These are phyloP conservation scores for Diddensiella santjacobensis DNA, from an alignment of 805 yeast genomes.

Conservation along the genomic window DNA sequence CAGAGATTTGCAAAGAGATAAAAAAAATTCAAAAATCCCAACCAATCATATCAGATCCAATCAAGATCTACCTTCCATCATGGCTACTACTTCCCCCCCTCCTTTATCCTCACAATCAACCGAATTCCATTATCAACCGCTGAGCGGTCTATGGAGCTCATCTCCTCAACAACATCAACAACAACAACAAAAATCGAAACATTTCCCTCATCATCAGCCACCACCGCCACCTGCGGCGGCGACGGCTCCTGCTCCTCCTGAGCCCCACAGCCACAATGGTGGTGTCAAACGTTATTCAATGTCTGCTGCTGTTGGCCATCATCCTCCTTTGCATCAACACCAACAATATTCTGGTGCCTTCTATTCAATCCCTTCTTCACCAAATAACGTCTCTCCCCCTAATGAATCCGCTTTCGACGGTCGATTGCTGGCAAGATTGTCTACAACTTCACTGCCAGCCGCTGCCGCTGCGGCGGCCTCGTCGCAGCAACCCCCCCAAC, in stretches of 20 bases:
- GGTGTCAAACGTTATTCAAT: background rate
- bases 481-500: background rate
- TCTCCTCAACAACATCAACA: slow-evolving; percentile 1
- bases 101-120: background rate
- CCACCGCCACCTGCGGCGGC: background rate
- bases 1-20: too few relatives aligned
- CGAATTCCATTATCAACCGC: slow-evolving; percentile 9
- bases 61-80: background rate
- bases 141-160: slow-evolving; percentile 16
- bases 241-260: background rate
- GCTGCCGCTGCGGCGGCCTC: slow-evolving; percentile 1
- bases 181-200: background rate
- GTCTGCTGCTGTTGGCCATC: background rate
- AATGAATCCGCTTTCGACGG: background rate
- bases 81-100: slow-evolving; percentile 9
- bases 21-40: too few relatives aligned
- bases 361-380: slow-evolving; percentile 5
- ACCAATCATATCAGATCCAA: too few relatives aligned
- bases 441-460: slow-evolving; percentile 5
- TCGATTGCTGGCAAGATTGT: background rate
- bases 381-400: slow-evolving; percentile 4
- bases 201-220: background rate
- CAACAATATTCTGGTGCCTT: background rate
- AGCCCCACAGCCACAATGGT: too few relatives aligned
- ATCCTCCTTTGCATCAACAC: background rate